Evolutionary conservation across 2,329 filamentous ascomycete species (phyloP), one percentile per base, ranked within the genome.

Genomic region (Aspergillus flavus): DNA sequence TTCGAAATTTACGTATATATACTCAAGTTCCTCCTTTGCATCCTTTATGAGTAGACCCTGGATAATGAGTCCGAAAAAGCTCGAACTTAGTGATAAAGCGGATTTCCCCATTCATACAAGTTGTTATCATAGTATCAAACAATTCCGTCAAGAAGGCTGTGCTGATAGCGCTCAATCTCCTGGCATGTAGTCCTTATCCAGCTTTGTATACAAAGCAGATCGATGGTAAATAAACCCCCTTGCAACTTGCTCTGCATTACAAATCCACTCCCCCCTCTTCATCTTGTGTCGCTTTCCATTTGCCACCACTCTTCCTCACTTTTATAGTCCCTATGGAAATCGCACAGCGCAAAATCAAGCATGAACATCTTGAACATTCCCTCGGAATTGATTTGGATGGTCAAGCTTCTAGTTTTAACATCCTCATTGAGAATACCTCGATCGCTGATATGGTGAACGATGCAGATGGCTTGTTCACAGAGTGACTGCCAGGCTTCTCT

Each of bases 131-230:
- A 41, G 19, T n/a, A 41, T 41, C 12, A 16, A 16, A 3, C 7
- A 41, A n/a, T 6, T 41, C 16, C 39, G 6, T 19, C 19, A 41
- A 19, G 39, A 19, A 21, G 19, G 43, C 43, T 21, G n/a, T 45
- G 12, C 4, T 14, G 43, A 11, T 6, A 28, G 45, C 23, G 7
- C 14, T 28, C 23, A 89, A 76, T 90, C 89, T 45, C 87, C 87
- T 61, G 91, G 81, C 0, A 7, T 28, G 45, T 26, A 48, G 23
- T 26, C 11, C 1, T 28, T 14, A 23, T 48, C 45, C 3, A 48
- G 23, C 23, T 28, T 48, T 48, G 21, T 28, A 26, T 16, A 48
- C 12, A 28, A 26, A 6, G 48, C 54, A 41, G 69, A 68, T 60
- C 54, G 64, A 58, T 43, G 28, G 48, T 69, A 71, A 5, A 58